Base-by-base conservation (phyloP, 1,284 basidiomycete species). In the Lentinula novae-zelandiae region DNA sequence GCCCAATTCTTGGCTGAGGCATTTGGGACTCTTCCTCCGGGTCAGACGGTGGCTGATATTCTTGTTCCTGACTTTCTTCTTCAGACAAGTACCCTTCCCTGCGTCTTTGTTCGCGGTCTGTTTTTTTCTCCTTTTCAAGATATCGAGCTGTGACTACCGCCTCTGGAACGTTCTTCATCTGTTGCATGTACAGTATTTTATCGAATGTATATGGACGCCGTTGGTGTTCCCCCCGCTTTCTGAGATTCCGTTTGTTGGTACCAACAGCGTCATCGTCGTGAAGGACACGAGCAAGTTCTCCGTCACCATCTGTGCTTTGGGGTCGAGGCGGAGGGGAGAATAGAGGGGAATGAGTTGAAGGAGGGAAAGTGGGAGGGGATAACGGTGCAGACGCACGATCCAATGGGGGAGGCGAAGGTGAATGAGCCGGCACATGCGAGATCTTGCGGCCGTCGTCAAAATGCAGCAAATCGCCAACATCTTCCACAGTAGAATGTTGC, bases 151-250 rank as follows among this genome's bases (percentile, higher is more conserved):
- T 82, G 46, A 87, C 75, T 46, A 87, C 81, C 3, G 85, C 85
- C 31, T 87, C 86, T 5, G 85, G 85, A 62, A 78, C 78, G 4
- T 69, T 62, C 39, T 73, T 73, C 58, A 88, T 67, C 39, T 78
- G 74, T 13, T 70, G 68, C 56, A 79, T 77, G 68, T 87, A 87
- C 50, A 72, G 50, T 13, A 74, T 57, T 53, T 78, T 73, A 58
- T 87, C 85, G 36, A 77, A 75, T 5, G 75, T 75, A 63, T 84
- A 87, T 3, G 86, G 86, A 40, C 78, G 78, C 27, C 83, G 62
- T 65, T 87, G 86, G 50, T 78, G 73, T 39, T 77, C 70, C 49
- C 78, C 71, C 44, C 86, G 79, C 54, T 66, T 68, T 36, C 85
- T 82, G 52, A 86, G 72, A 67, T 86, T 86, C 39, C 82, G 76